Evolutionary conservation across 1,284 basidiomycete genomes (phyloP).

Genomic region (Fomitopsis palustris): DNA sequence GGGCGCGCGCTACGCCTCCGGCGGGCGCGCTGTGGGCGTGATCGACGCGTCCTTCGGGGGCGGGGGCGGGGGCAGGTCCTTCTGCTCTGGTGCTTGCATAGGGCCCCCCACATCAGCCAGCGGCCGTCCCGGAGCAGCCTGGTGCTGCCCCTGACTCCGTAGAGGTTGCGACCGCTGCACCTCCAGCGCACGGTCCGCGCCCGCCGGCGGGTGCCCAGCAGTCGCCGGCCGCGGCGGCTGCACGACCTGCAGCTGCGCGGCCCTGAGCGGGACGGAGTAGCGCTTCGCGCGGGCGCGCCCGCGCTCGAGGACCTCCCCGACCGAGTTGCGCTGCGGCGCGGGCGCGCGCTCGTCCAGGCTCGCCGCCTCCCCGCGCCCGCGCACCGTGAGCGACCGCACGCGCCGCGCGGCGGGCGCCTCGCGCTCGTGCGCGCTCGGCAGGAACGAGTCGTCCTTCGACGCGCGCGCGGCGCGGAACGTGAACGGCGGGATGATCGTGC

Average conservation of each 20-base stretch:
- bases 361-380: conserved; percentile 12
- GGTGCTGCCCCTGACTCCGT: not conserved
- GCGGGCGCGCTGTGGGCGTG: not conserved
- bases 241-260: not conserved
- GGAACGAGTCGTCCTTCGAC: conserved; percentile 8
- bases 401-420: conserved; percentile 16
- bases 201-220: not conserved
- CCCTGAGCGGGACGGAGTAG: conserved; percentile 4
- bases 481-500: conserved; percentile 20
- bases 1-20: not conserved
- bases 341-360: not conserved
- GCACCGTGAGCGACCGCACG: conserved; percentile 24
- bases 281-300: not conserved
- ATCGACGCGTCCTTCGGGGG: not conserved
- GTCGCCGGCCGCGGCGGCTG: not conserved
- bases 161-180: no score
- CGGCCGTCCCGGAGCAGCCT: not conserved
- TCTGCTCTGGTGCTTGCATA: not conserved
- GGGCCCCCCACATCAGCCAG: not conserved
- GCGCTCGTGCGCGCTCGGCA: conserved; percentile 9
- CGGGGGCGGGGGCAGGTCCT: not conserved
- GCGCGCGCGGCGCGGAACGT: conserved; percentile 13
- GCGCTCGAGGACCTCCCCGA: not conserved
- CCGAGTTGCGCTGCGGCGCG: not conserved
- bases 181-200: no score